phyloP scores from a whole-genome alignment of 164 flowering plant genomes.

The Magnolia sinica region DNA sequence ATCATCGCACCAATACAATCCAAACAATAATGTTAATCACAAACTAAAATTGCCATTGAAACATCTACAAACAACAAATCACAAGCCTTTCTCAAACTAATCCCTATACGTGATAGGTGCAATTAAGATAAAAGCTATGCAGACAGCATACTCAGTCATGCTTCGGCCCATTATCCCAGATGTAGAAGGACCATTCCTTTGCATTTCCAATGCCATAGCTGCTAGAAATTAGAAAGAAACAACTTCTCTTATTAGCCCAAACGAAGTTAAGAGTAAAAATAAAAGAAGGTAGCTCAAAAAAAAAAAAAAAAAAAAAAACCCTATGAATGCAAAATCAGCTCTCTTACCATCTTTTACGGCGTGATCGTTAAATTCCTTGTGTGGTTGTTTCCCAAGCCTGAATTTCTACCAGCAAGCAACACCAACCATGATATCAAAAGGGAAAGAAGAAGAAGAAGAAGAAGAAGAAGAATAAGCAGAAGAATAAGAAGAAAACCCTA shows the following conservation, averaged over 20 bases:
- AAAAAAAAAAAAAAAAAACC: no score
- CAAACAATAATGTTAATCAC: background rate
- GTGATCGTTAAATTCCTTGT: slow-evolving; percentile 93
- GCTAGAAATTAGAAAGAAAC: slow-evolving; percentile 8
- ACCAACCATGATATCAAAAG: background rate
- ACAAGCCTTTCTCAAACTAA: slow-evolving; percentile 1
- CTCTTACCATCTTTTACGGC: slow-evolving; percentile 77
- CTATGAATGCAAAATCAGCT: slow-evolving; percentile 1
- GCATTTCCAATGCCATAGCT: slow-evolving; percentile 74
- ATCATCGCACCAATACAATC: background rate
- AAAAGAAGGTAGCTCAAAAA: background rate
- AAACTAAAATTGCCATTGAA: background rate
- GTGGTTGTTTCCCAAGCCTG: slow-evolving; percentile 99
- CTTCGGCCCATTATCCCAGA: slow-evolving; percentile 66
- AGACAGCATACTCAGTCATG: slow-evolving; percentile 74
- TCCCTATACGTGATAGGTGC: background rate
- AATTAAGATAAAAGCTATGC: background rate
- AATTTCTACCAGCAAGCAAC: slow-evolving; percentile 58
- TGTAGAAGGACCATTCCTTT: slow-evolving; percentile 68
- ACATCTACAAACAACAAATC: background rate
- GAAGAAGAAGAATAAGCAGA: background rate
- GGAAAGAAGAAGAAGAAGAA: background rate
- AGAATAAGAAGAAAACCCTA: slow-evolving; percentile 1
- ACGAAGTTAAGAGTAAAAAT: background rate
- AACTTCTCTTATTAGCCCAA: background rate